Percentiles rank a stretch among this genome's conserved stretches.
phyloP scores from a whole-genome alignment of 1,284 basidiomycete species.

The Fomitiporia mediterranea region DNA sequence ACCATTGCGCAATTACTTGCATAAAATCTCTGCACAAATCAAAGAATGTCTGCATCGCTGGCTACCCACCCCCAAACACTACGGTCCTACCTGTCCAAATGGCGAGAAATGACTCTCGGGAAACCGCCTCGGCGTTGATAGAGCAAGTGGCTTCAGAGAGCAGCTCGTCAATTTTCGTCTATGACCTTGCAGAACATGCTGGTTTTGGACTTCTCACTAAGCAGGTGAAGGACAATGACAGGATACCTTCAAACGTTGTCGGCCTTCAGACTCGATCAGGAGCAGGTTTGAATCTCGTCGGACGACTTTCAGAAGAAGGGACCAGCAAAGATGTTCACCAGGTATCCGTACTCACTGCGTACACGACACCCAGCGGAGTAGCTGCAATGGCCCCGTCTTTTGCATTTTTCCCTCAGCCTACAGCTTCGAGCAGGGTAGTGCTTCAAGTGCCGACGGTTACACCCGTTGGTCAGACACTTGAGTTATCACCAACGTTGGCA shows the following conservation, averaged over 20 bases:
- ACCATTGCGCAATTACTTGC: conserved; percentile 1
- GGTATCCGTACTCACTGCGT: conserved; percentile 64
- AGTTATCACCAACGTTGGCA: conserved; percentile 69
- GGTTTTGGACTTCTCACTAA: conserved; percentile 72
- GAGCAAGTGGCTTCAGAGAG: conserved; percentile 53
- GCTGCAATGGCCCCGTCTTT: conserved; percentile 75
- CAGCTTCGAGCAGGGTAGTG: conserved; percentile 62
- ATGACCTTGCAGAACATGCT: conserved; percentile 75
- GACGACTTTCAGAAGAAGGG: conserved; percentile 70
- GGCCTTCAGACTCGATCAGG: conserved; percentile 83
- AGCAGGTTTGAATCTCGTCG: conserved; percentile 79
- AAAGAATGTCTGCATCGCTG: neutral
- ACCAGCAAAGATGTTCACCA: conserved; percentile 60
- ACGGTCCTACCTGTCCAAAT: neutral
- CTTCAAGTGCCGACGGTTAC: conserved; percentile 74
- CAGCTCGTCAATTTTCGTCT: conserved; percentile 70
- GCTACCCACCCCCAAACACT: neutral
- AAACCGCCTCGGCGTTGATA: conserved; percentile 54
- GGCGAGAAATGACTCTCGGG: neutral
- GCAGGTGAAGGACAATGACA: conserved; percentile 45
- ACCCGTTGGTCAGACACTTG: conserved; percentile 58
- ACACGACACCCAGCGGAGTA: conserved; percentile 72
- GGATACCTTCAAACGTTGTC: conserved; percentile 51
- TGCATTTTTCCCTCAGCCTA: conserved; percentile 55
- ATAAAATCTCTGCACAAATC: conserved; percentile 21